phyloP scores from a whole-genome alignment of 495 filamentous ascomycete species.

The Aspergillus ostianus region DNA sequence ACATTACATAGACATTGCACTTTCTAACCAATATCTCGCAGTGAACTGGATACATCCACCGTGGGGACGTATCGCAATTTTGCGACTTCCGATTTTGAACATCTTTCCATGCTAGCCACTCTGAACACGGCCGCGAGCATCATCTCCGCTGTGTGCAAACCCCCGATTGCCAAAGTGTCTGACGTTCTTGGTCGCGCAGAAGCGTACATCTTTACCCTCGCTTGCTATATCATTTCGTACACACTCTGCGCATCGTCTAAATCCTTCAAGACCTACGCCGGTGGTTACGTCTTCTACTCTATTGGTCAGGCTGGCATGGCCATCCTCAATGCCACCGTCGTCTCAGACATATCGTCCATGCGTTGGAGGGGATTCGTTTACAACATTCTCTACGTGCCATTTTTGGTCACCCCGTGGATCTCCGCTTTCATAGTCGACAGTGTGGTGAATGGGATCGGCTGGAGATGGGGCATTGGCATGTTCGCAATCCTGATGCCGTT shows the following conservation, averaged over 20 bases:
- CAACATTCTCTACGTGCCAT: constrained; percentile 44
- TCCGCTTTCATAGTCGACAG: constrained; percentile 45
- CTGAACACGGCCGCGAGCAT: constrained; percentile 45
- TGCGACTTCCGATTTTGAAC: constrained; percentile 42
- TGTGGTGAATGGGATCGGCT: constrained; percentile 45
- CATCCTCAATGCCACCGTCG: constrained; percentile 47
- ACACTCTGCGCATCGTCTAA: constrained; percentile 46
- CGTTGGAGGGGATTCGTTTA: constrained; percentile 47
- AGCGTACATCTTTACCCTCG: constrained; percentile 43
- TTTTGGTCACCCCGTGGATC: constrained; percentile 45
- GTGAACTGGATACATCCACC: constrained; percentile 48
- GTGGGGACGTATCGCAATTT: constrained; percentile 48
- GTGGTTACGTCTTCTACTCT: constrained; percentile 44
- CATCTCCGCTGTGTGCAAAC: constrained; percentile 45
- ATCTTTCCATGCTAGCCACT: constrained; percentile 41
- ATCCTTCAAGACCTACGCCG: constrained; percentile 42
- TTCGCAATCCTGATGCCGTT: constrained; percentile 49
- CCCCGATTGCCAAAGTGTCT: constrained; percentile 49
- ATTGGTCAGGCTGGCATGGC: constrained; percentile 46
- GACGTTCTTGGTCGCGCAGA: constrained; percentile 47
- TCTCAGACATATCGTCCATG: constrained; percentile 46
- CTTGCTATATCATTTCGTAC: constrained; percentile 45
- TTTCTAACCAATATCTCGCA: constrained; percentile 8
- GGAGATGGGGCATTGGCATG: constrained; percentile 54
- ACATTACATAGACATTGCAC: neutral